These are phyloP conservation scores for Candida piceae DNA, from an alignment of 805 yeast species.

Conservation along the genomic window DNA sequence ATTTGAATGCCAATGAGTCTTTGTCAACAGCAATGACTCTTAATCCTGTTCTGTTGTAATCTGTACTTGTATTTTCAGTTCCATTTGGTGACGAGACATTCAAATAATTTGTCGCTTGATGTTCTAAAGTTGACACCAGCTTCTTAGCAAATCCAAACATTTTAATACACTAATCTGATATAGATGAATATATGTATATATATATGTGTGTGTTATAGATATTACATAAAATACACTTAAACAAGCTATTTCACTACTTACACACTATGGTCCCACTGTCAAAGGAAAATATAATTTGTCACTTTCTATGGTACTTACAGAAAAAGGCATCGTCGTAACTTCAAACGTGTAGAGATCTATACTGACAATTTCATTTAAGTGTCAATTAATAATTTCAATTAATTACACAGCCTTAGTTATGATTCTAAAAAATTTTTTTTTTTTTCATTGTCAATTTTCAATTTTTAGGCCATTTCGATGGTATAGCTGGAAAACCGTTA, in stretches of 20 bases:
- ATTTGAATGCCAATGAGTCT: constrained; percentile 41
- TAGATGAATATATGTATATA: too few species aligned
- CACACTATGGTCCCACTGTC: too few species aligned
- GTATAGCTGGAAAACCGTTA: too few species aligned
- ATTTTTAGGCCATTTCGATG: not conserved
- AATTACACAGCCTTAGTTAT: not conserved
- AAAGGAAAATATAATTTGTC: too few species aligned
- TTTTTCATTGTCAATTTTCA: not conserved
- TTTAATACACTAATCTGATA: too few species aligned
- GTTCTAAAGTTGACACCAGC: constrained; percentile 50
- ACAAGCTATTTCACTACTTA: too few species aligned
- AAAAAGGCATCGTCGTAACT: too few species aligned
- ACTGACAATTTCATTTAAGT: not conserved
- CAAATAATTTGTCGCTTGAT: constrained; percentile 25
- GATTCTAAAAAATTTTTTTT: not conserved
- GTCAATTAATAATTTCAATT: not conserved
- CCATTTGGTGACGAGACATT: constrained; percentile 29
- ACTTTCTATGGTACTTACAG: too few species aligned
- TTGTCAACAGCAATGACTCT: constrained; percentile 48
- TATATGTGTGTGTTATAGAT: too few species aligned
- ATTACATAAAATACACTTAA: not conserved
- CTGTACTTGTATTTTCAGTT: constrained; percentile 18
- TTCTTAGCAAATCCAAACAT: constrained; percentile 64
- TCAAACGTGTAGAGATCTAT: too few species aligned
- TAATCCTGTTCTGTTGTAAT: constrained; percentile 41